Base-by-base conservation (phyloP, 2,329 filamentous ascomycete genomes). In the Esteya vermicola region DNA sequence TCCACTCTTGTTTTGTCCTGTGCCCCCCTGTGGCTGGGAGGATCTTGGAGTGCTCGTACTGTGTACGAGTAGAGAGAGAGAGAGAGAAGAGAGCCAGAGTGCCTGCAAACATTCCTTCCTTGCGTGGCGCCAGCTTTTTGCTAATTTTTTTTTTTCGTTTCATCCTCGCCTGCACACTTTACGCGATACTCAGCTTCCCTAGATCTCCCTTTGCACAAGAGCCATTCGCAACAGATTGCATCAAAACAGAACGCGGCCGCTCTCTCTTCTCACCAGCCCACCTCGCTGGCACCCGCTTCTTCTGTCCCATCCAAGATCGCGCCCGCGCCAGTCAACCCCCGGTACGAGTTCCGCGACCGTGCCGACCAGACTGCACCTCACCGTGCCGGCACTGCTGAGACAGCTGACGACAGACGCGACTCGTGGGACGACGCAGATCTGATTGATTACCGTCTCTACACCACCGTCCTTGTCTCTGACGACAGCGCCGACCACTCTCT, bases 301-400 rank as follows among this genome's bases (percentile, higher is more conserved):
- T 26, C 25, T 26, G 25, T 26, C n/a, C n/a, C n/a, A n/a, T n/a
- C n/a, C n/a, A n/a, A n/a, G n/a, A n/a, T n/a, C n/a, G n/a, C n/a
- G n/a, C n/a, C n/a, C n/a, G n/a, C n/a, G n/a, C n/a, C n/a, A n/a
- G n/a, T n/a, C n/a, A n/a, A n/a, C n/a, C n/a, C n/a, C n/a, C n/a
- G n/a, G n/a, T n/a, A n/a, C n/a, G n/a, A n/a, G n/a, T n/a, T n/a
- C n/a, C n/a, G n/a, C n/a, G n/a, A n/a, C n/a, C n/a, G n/a, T n/a
- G n/a, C n/a, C n/a, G n/a, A 95, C 57, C 88, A 96, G 61, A 81
- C 85, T 50, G 78, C 85, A 51, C 81, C 88, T 16, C 68, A 95
- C 47, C 80, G 83, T 52, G 81, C 85, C 55, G 81, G 88, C 42
- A 75, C 80, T 47, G 74, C 85, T 54, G 85, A 93, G 56, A 69